phyloP scores from a whole-genome alignment of 148 eudicot species.

The Vaccinium vitisidaea region DNA sequence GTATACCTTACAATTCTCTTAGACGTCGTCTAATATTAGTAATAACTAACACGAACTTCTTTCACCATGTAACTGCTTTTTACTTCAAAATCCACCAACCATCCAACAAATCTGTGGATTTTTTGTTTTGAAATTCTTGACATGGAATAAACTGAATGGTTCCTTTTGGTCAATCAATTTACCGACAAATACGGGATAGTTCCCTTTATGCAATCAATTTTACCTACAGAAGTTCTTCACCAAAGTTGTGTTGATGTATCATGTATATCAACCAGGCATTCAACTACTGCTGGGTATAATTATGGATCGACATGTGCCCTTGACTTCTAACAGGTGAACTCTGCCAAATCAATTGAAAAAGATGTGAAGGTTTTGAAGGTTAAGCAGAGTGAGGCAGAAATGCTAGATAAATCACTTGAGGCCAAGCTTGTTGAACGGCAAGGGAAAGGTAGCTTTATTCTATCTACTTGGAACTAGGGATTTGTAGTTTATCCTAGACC shows the following conservation, averaged over 20 bases:
- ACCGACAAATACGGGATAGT: not conserved
- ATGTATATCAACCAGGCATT: not conserved
- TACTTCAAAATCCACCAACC: not conserved
- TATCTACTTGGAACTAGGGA: not conserved
- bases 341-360: conserved; percentile 72
- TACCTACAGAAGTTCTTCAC: not conserved
- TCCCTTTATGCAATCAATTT: not conserved
- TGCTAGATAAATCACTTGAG: conserved; percentile 67
- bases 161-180: not conserved
- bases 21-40: not conserved
- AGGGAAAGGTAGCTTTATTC: conserved; percentile 59
- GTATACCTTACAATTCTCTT: not conserved
- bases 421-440: conserved; percentile 69
- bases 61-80: not conserved
- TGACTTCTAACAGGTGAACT: conserved; percentile 53
- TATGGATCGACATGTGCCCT: conserved; percentile 1
- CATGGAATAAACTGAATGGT: not conserved
- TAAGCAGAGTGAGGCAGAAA: conserved; percentile 68
- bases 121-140: not conserved
- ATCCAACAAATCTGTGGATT: not conserved
- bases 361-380: conserved; percentile 69
- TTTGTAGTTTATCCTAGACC: not conserved
- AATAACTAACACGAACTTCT: not conserved
- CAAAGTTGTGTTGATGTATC: not conserved
- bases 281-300: not conserved